These are phyloP conservation scores for Thraustotheca clavata DNA, from an alignment of 352 stramenopile genomes.

Conservation along the genomic window DNA sequence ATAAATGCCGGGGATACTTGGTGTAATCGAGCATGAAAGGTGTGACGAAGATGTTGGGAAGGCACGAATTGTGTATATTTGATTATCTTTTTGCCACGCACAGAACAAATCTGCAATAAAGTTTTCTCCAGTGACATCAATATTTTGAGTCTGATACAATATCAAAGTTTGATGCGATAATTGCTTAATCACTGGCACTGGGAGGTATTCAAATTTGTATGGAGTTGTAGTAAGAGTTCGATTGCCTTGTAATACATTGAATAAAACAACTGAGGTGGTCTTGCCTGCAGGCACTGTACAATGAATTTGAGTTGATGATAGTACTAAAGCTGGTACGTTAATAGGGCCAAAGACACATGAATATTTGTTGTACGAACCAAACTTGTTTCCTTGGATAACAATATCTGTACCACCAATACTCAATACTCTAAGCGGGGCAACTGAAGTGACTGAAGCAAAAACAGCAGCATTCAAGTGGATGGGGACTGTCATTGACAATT, in stretches of 20 bases:
- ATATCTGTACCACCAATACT: not conserved
- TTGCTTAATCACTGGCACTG: not conserved
- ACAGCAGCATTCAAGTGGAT: too few relatives aligned
- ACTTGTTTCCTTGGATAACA: not conserved
- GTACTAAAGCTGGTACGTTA: not conserved
- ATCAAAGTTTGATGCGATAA: too few relatives aligned
- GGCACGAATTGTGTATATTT: too few relatives aligned
- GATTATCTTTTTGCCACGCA: too few relatives aligned
- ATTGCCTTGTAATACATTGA: not conserved
- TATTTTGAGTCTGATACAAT: too few relatives aligned
- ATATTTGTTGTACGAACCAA: not conserved
- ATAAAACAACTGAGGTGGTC: not conserved
- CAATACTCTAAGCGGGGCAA: not conserved
- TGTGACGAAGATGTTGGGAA: too few relatives aligned
- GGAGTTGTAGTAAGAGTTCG: not conserved
- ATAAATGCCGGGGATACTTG: too few relatives aligned
- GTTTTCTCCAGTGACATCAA: too few relatives aligned
- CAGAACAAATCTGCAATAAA: too few relatives aligned
- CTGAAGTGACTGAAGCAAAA: not conserved
- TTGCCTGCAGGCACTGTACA: not conserved
- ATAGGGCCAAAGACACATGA: not conserved
- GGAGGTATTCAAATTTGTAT: not conserved
- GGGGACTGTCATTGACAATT: too few relatives aligned
- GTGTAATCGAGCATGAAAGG: too few relatives aligned
- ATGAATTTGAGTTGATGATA: not conserved